A percentile compares a stretch with the other conserved stretches of the same genome.
These are phyloP conservation scores for Paramarasmius palmivorus DNA, from an alignment of 1,284 basidiomycete species.

Conservation along the genomic window DNA sequence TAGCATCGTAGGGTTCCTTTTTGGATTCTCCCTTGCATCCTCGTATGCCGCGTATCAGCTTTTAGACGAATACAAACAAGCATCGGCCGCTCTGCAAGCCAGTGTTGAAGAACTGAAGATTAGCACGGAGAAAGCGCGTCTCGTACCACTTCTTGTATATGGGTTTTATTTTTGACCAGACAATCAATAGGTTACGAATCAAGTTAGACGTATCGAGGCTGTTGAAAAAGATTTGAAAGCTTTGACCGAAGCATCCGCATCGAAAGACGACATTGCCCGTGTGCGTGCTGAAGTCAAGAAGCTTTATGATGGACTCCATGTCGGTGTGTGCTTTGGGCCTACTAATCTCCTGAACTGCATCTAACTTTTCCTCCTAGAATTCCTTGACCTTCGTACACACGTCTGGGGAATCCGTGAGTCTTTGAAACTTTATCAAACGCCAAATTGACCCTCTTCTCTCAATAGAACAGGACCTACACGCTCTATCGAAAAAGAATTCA, in stretches of 20 bases:
- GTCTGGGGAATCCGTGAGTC: slow-evolving; percentile 84
- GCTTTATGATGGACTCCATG: slow-evolving; percentile 76
- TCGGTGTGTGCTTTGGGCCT: slow-evolving; percentile 32
- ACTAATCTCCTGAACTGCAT: background rate
- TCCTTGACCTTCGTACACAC: slow-evolving; percentile 73
- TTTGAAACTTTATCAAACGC: background rate
- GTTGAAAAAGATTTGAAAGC: slow-evolving; percentile 88
- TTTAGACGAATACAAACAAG: slow-evolving; percentile 87
- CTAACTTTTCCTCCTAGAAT: slow-evolving; percentile 47
- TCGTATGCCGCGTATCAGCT: slow-evolving; percentile 86
- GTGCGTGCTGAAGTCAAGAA: slow-evolving; percentile 84
- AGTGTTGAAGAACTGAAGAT: slow-evolving; percentile 86
- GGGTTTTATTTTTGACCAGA: background rate
- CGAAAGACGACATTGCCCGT: slow-evolving; percentile 78
- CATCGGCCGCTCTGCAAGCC: slow-evolving; percentile 79
- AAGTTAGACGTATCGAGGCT: slow-evolving; percentile 82
- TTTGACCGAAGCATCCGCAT: slow-evolving; percentile 62
- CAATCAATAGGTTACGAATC: slow-evolving; percentile 68
- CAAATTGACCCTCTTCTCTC: slow-evolving; percentile 14
- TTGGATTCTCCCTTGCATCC: slow-evolving; percentile 86
- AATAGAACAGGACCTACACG: slow-evolving; percentile 81
- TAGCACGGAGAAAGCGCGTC: slow-evolving; percentile 76
- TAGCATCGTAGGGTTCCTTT: slow-evolving; percentile 86
- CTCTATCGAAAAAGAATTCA: slow-evolving; percentile 66
- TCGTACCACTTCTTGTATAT: background rate